A percentile compares a stretch with the other conserved stretches of the same genome.
Conservation (phyloP, 306 rosid species). For the Castanospermum australe region DNA sequence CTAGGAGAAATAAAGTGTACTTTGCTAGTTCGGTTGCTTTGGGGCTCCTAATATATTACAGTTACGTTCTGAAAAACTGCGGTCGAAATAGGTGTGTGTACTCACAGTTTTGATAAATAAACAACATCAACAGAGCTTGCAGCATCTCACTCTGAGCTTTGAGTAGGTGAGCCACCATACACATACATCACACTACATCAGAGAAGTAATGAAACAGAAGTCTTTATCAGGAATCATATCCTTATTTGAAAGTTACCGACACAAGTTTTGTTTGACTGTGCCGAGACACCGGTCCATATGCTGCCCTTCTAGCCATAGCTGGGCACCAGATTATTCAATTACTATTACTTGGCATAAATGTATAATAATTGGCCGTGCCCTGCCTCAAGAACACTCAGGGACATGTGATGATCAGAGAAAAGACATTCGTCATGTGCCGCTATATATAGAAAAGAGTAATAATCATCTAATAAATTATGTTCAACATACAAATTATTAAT, state of each 20-base stretch:
- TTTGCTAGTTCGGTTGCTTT: not conserved
- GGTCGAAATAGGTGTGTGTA: constrained; percentile 15
- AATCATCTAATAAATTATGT: not conserved
- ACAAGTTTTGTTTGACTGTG: not conserved
- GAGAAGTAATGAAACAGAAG: not conserved
- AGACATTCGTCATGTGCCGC: not conserved
- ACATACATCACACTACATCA: not conserved
- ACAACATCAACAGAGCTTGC: not conserved
- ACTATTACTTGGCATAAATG: not conserved
- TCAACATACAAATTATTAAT: not conserved
- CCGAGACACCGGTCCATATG: not conserved
- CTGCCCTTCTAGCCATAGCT: not conserved
- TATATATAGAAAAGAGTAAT: not conserved
- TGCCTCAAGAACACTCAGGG: not conserved
- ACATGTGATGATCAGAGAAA: constrained; percentile 11
- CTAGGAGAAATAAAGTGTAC: not conserved
- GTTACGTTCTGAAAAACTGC: not conserved
- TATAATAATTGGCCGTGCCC: not conserved
- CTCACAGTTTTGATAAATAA: not conserved
- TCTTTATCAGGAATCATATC: not conserved
- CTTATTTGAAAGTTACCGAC: not conserved
- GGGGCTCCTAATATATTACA: not conserved
- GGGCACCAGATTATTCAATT: not conserved
- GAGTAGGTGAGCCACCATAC: not conserved
- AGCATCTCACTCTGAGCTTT: not conserved